Conservation (phyloP, 768 basidiomycete genomes). For the Lactarius hatsudake region DNA sequence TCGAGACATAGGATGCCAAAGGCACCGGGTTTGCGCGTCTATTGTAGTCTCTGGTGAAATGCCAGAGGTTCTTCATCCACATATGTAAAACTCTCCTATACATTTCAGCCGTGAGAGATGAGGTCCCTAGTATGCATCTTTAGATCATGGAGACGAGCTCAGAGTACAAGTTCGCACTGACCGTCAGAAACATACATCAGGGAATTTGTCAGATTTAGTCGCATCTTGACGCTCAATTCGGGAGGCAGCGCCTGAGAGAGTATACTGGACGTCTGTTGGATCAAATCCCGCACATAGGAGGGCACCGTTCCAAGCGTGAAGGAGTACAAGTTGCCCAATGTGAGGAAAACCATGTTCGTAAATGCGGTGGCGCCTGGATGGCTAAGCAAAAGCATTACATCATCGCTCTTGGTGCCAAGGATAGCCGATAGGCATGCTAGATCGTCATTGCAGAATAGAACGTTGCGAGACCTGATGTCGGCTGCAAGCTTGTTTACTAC, state of each 20-base stretch:
- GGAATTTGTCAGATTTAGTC: not conserved
- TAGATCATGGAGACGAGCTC: not conserved
- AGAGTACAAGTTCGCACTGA: not conserved
- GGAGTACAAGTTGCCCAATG: too few species aligned
- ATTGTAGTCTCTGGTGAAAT: not conserved
- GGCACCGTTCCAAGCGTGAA: too few species aligned
- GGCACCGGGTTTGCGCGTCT: too few species aligned
- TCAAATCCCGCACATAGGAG: too few species aligned
- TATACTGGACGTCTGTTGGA: too few species aligned
- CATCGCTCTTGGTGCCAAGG: not conserved
- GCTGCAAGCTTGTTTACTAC: not conserved
- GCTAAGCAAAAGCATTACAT: not conserved
- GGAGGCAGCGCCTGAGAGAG: not conserved
- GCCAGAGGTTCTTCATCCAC: conserved; percentile 3
- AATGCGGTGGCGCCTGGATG: not conserved
- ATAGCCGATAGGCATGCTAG: not conserved
- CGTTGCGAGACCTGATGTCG: not conserved
- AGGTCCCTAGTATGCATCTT: not conserved
- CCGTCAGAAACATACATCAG: not conserved
- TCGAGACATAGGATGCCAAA: too few species aligned
- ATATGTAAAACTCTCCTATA: not conserved
- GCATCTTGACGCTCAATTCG: not conserved
- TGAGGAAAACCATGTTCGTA: not conserved
- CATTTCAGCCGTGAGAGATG: not conserved
- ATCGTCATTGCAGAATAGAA: not conserved